A percentile compares a stretch with the other conserved stretches of the same genome.
Evolutionary conservation across 2,329 filamentous ascomycete species (phyloP).

Genomic region (Geosmithia flava): DNA sequence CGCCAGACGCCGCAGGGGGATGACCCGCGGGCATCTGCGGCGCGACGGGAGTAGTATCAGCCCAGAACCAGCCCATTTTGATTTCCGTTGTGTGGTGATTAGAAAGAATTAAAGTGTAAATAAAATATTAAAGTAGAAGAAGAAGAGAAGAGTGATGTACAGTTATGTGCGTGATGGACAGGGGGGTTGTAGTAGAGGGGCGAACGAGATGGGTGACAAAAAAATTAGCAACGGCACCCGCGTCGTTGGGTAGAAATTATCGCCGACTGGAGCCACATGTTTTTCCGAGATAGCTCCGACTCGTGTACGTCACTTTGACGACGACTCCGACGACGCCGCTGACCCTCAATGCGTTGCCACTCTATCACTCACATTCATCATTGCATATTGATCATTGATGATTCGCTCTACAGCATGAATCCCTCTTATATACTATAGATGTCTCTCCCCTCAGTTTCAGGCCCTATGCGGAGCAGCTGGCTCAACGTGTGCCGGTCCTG

Average conservation of each 20-base stretch:
- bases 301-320: slow-evolving; percentile 12
- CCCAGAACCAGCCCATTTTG: slow-evolving; percentile 54
- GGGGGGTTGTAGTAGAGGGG: background rate
- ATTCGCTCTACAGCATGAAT: background rate
- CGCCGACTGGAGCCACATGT: slow-evolving; percentile 6
- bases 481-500: slow-evolving; percentile 30
- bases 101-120: background rate
- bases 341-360: background rate
- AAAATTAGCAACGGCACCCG: background rate
- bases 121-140: background rate
- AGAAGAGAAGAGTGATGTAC: background rate
- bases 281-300: slow-evolving; percentile 14
- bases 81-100: slow-evolving; percentile 1
- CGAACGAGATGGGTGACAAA: background rate
- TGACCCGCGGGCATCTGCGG: slow-evolving; percentile 19
- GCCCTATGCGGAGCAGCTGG: slow-evolving; percentile 20
- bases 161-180: background rate
- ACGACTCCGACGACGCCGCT: background rate
- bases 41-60: slow-evolving; percentile 29
- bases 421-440: background rate
- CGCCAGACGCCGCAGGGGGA: slow-evolving; percentile 12
- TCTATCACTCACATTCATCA: slow-evolving; percentile 1
- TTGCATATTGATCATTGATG: background rate
- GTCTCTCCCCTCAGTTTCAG: background rate
- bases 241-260: background rate